These are phyloP conservation scores for Pythium aquatile DNA, from an alignment of 352 stramenopile genomes.

Conservation along the genomic window DNA sequence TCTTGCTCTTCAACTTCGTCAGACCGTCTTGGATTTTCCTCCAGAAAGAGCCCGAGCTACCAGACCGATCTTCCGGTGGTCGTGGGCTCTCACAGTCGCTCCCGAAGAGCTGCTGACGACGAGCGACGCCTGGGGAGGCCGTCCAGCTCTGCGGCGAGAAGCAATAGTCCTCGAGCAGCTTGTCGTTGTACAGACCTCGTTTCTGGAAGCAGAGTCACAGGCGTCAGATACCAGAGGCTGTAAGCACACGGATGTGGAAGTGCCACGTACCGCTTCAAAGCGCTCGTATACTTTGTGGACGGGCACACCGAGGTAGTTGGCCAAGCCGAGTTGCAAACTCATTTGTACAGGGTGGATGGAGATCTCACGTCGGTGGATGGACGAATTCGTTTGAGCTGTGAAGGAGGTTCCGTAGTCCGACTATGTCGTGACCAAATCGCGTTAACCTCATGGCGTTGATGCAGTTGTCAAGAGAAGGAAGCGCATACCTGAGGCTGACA, in stretches of 20 bases:
- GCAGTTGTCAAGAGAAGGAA: no score
- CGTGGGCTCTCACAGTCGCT: slow-evolving; percentile 55
- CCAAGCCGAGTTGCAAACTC: slow-evolving; percentile 79
- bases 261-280: slow-evolving; percentile 64
- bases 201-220: slow-evolving; percentile 38
- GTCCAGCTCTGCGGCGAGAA: slow-evolving; percentile 86
- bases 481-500: slow-evolving; percentile 63
- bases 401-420: slow-evolving; percentile 84
- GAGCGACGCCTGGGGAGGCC: slow-evolving; percentile 60
- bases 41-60: slow-evolving; percentile 57
- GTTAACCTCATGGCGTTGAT: no score
- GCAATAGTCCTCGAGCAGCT: slow-evolving; percentile 78
- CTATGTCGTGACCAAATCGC: slow-evolving; percentile 25
- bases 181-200: slow-evolving; percentile 77
- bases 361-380: slow-evolving; percentile 55
- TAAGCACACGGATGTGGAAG: no score
- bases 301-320: slow-evolving; percentile 64
- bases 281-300: slow-evolving; percentile 67
- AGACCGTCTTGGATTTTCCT: slow-evolving; percentile 71
- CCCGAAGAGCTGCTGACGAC: slow-evolving; percentile 70
- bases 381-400: slow-evolving; percentile 50
- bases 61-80: slow-evolving; percentile 28
- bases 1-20: slow-evolving; percentile 58
- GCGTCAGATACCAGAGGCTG: not conserved
- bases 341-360: slow-evolving; percentile 78